Percentiles rank a stretch among this genome's conserved stretches.
These are phyloP conservation scores for Trebouxia gelatinosa DNA, from an alignment of 163 green algal species.

Conservation along the genomic window DNA sequence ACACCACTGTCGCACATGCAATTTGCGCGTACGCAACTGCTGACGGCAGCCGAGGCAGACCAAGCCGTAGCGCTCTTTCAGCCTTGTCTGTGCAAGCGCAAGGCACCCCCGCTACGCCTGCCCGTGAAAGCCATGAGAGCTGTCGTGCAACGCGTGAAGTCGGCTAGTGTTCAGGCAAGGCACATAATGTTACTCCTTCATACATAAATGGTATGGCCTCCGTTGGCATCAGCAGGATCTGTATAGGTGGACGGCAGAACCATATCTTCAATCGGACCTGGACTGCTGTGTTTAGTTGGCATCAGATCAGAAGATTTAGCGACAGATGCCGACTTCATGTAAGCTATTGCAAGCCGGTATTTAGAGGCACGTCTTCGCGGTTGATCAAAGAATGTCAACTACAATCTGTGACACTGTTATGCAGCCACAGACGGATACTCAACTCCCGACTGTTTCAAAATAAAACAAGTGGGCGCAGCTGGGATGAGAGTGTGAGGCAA, in stretches of 20 bases:
- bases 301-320: background rate
- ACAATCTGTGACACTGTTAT: too few relatives aligned
- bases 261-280: background rate
- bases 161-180: constrained; percentile 57
- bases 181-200: too few relatives aligned
- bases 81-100: background rate
- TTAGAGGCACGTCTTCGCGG: too few relatives aligned
- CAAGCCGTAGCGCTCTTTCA: too few relatives aligned
- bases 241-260: background rate
- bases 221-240: too few relatives aligned
- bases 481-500: constrained; percentile 17
- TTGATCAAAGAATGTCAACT: too few relatives aligned
- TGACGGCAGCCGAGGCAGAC: too few relatives aligned
- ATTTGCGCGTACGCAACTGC: too few relatives aligned
- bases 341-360: too few relatives aligned
- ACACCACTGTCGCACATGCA: too few relatives aligned
- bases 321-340: constrained; percentile 18
- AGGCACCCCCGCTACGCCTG: background rate
- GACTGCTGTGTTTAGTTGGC: constrained; percentile 8
- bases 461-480: background rate
- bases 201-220: too few relatives aligned
- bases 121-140: constrained; percentile 51
- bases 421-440: background rate
- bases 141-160: constrained; percentile 65
- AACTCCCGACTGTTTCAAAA: constrained; percentile 1